Percentiles rank a stretch among this genome's conserved stretches.
Evolutionary conservation across 2,329 filamentous ascomycete species (phyloP).

Genomic region (Sclerotinia borealis): DNA sequence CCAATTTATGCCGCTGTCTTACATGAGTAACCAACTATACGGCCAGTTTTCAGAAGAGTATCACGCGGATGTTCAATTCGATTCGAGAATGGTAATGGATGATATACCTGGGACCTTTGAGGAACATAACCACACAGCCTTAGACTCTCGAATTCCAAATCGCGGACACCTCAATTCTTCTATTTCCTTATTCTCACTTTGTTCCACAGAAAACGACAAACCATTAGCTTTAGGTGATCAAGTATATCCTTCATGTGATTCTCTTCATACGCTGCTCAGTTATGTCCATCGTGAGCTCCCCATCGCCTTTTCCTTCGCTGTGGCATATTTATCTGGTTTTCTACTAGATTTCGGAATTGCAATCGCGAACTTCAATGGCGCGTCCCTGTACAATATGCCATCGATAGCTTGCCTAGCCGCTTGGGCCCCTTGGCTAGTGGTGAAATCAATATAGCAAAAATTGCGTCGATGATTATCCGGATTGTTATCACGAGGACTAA

Average conservation of each 20-base stretch:
- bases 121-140: too few species aligned
- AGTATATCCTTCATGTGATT: background rate
- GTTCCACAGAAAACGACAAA: too few species aligned
- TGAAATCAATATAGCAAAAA: background rate
- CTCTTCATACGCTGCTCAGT: background rate
- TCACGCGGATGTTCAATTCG: too few species aligned
- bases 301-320: background rate
- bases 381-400: background rate
- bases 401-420: background rate
- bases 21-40: too few species aligned
- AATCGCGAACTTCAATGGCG: background rate
- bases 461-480: background rate
- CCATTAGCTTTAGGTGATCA: background rate
- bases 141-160: too few species aligned
- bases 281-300: background rate
- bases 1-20: background rate
- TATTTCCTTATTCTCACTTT: too few species aligned
- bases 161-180: too few species aligned
- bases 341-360: background rate
- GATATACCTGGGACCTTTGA: too few species aligned
- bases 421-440: background rate
- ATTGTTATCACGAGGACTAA: background rate
- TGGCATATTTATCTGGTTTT: background rate
- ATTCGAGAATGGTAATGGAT: too few species aligned
- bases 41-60: too few species aligned